Evolutionary conservation across 306 rosid species (phyloP).

Genomic region (Vicia faba): DNA sequence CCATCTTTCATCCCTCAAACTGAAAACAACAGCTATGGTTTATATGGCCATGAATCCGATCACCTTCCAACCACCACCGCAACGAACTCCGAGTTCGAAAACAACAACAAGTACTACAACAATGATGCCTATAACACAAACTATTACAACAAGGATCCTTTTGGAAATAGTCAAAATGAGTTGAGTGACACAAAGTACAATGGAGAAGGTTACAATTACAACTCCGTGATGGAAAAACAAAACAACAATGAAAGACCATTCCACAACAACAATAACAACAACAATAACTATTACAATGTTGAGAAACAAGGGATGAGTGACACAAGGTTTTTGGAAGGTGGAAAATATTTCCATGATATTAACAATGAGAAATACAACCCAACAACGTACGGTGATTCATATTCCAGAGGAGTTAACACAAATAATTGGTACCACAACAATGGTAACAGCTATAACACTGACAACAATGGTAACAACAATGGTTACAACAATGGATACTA

Average conservation of each 20-base stretch:
- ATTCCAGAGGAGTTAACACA: slow-evolving; percentile 34
- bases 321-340: slow-evolving; percentile 77
- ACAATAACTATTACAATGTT: slow-evolving; percentile 34
- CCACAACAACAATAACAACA: slow-evolving; percentile 34
- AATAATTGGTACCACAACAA: slow-evolving; percentile 47
- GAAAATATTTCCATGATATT: slow-evolving; percentile 57
- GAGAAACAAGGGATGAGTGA: slow-evolving; percentile 90
- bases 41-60: slow-evolving; percentile 77
- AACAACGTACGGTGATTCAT: slow-evolving; percentile 47
- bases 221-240: slow-evolving; percentile 39
- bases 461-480: slow-evolving; percentile 46
- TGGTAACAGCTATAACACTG: slow-evolving; percentile 20
- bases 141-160: slow-evolving; percentile 42
- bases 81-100: slow-evolving; percentile 46
- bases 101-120: slow-evolving; percentile 40
- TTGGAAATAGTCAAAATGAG: slow-evolving; percentile 33
- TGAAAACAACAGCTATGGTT: slow-evolving; percentile 69
- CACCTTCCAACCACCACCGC: slow-evolving; percentile 42
- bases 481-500: slow-evolving; percentile 36
- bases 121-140: slow-evolving; percentile 38
- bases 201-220: slow-evolving; percentile 47
- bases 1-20: slow-evolving; percentile 73
- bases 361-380: slow-evolving; percentile 47
- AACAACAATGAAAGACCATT: slow-evolving; percentile 34
- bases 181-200: slow-evolving; percentile 40